A percentile compares a stretch with the other conserved stretches of the same genome.
These are phyloP conservation scores for Aquilaria sinensis DNA, from an alignment of 345 rosid genomes.

Conservation along the genomic window DNA sequence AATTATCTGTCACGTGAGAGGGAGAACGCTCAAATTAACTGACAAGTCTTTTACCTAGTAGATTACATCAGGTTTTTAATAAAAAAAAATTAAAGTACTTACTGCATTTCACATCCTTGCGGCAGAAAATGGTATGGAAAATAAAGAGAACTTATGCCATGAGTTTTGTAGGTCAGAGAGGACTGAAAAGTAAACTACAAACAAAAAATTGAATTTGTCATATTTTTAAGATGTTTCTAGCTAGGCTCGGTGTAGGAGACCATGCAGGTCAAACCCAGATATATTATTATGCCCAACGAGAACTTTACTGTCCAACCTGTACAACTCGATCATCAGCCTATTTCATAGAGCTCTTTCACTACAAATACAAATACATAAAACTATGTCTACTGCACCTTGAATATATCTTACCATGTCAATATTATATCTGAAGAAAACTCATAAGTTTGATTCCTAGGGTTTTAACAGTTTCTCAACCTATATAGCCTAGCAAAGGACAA, in stretches of 20 bases:
- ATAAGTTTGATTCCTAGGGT: no score
- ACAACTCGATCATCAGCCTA: constrained; percentile 76
- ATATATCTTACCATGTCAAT: no score
- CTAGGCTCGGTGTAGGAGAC: constrained; percentile 90
- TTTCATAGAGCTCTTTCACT: constrained; percentile 93
- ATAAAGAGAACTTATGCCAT: constrained; percentile 3
- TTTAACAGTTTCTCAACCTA: no score
- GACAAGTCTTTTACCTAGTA: background rate
- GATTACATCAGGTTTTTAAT: background rate
- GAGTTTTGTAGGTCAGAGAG: background rate
- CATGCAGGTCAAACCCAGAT: constrained; percentile 97
- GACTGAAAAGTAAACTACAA: background rate
- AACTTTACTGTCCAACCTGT: constrained; percentile 89
- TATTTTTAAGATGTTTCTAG: constrained; percentile 27
- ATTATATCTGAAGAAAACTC: no score
- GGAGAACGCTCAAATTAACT: constrained; percentile 60
- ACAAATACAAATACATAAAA: constrained; percentile 22
- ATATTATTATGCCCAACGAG: constrained; percentile 83
- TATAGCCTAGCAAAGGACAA: no score
- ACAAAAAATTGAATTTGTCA: constrained; percentile 1
- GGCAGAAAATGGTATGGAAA: background rate
- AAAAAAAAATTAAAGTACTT: background rate
- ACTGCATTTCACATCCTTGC: constrained; percentile 1
- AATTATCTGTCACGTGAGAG: constrained; percentile 94
- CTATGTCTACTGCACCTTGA: constrained; percentile 1